These are phyloP conservation scores for Endocalyx cinctus DNA, from an alignment of 2,329 filamentous ascomycete genomes.

Conservation along the genomic window DNA sequence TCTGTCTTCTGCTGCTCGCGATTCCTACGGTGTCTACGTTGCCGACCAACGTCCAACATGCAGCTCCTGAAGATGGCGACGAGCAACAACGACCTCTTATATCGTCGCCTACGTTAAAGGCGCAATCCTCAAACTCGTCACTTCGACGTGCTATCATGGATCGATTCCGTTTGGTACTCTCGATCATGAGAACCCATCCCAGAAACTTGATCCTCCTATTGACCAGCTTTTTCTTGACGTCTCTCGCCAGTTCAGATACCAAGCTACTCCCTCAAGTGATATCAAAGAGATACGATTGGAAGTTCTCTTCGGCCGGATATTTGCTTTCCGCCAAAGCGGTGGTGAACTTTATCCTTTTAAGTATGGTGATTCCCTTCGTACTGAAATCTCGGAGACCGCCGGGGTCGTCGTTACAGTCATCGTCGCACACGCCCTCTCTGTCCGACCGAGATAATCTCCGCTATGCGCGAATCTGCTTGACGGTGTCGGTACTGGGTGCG, in stretches of 20 bases:
- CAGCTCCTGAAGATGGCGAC: conserved; percentile 16
- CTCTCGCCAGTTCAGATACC: conserved; percentile 46
- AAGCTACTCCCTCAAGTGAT: conserved; percentile 48
- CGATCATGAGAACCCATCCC: conserved; percentile 32
- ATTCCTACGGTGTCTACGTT: conserved; percentile 28
- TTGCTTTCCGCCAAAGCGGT: conserved; percentile 43
- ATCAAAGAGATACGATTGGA: conserved; percentile 43
- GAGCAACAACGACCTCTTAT: conserved; percentile 33
- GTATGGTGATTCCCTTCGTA: conserved; percentile 35
- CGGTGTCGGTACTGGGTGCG: conserved; percentile 37
- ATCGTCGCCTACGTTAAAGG: conserved; percentile 34
- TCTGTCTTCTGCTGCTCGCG: conserved; percentile 30
- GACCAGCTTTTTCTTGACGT: conserved; percentile 41
- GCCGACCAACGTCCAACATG: too few species aligned
- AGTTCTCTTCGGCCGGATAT: conserved; percentile 42
- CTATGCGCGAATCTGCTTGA: conserved; percentile 33
- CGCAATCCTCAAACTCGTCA: conserved; percentile 20
- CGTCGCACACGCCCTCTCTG: too few species aligned
- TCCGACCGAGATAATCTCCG: conserved; percentile 27
- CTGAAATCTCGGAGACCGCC: conserved; percentile 22
- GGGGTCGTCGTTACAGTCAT: conserved; percentile 8
- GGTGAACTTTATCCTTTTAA: conserved; percentile 42
- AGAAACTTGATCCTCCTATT: conserved; percentile 40
- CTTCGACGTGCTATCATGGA: conserved; percentile 17
- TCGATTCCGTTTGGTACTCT: conserved; percentile 25